A percentile compares a stretch with the other conserved stretches of the same genome.
These are phyloP conservation scores for Starmerella davenportii DNA, from an alignment of 805 yeast species.

Conservation along the genomic window DNA sequence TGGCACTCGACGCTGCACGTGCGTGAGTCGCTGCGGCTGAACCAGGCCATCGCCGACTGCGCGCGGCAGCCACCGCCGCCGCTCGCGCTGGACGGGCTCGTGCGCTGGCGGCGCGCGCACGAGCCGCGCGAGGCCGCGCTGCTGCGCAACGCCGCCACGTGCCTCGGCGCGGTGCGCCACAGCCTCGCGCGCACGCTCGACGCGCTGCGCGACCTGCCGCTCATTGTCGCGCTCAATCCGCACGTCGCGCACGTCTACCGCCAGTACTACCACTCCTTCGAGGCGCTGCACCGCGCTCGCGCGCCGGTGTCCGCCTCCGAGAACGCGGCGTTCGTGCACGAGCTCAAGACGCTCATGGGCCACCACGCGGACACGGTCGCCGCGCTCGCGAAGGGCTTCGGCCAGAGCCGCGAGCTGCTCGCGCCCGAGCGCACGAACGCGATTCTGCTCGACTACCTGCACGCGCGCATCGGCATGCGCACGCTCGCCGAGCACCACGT, in stretches of 20 bases:
- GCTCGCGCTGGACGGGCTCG: slow-evolving; percentile 16
- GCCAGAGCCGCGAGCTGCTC: slow-evolving; percentile 33
- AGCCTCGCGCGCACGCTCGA: slow-evolving; percentile 48
- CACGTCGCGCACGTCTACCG: slow-evolving; percentile 62
- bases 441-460: slow-evolving; percentile 58
- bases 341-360: slow-evolving; percentile 43
- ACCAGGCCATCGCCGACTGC: slow-evolving; percentile 11
- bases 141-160: slow-evolving; percentile 20
- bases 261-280: slow-evolving; percentile 53
- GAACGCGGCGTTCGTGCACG: slow-evolving; percentile 34
- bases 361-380: slow-evolving; percentile 75
- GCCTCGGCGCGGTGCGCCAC: slow-evolving; percentile 16
- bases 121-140: slow-evolving; percentile 16
- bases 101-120: slow-evolving; percentile 5
- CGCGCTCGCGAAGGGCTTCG: slow-evolving; percentile 62
- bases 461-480: slow-evolving; percentile 74
- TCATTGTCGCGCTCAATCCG: slow-evolving; percentile 72
- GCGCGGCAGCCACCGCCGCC: slow-evolving; percentile 12
- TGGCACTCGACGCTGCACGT: no score
- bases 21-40: neutral
- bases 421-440: slow-evolving; percentile 33
- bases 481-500: slow-evolving; percentile 74
- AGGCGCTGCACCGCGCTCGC: slow-evolving; percentile 29
- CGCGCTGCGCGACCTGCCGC: slow-evolving; percentile 60
- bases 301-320: slow-evolving; percentile 34